phyloP scores from a whole-genome alignment of 2,329 filamentous ascomycete species.

The Knoxdaviesia capensis region DNA sequence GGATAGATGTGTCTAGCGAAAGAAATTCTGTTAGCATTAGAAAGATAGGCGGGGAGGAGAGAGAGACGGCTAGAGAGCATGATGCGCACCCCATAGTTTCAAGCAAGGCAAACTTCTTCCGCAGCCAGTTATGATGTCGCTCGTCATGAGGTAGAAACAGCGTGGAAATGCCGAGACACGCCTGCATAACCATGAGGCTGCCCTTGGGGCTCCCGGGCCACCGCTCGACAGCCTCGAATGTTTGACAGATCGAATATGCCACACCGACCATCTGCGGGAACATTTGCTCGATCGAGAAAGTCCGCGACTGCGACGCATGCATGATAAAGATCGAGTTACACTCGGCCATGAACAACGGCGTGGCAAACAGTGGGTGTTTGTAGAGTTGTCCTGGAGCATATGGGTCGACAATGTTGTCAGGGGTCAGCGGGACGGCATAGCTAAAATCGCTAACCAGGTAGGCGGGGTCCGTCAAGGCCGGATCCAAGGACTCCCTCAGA shows the following conservation, averaged over 20 bases:
- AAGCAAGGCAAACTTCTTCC: slow-evolving; percentile 56
- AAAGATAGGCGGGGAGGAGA: neutral
- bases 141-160: slow-evolving; percentile 63
- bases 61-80: slow-evolving; percentile 2
- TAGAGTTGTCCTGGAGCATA: slow-evolving; percentile 52
- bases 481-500: slow-evolving; percentile 38
- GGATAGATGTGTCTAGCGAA: slow-evolving; percentile 61
- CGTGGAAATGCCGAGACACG: slow-evolving; percentile 53
- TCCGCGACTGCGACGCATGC: slow-evolving; percentile 48
- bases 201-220: slow-evolving; percentile 54
- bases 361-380: slow-evolving; percentile 46
- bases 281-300: slow-evolving; percentile 28
- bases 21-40: slow-evolving; percentile 1
- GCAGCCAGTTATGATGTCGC: slow-evolving; percentile 58
- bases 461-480: slow-evolving; percentile 36
- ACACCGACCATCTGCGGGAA: slow-evolving; percentile 35
- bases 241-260: slow-evolving; percentile 51
- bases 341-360: slow-evolving; percentile 58
- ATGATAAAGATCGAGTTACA: slow-evolving; percentile 63
- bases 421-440: slow-evolving; percentile 25
- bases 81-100: slow-evolving; percentile 57
- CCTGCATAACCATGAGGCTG: slow-evolving; percentile 51
- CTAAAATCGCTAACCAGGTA: slow-evolving; percentile 45
- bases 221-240: slow-evolving; percentile 59
- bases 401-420: slow-evolving; percentile 54